Conservation (phyloP, 1,284 basidiomycete species). For the Pseudozyma sp. region DNA sequence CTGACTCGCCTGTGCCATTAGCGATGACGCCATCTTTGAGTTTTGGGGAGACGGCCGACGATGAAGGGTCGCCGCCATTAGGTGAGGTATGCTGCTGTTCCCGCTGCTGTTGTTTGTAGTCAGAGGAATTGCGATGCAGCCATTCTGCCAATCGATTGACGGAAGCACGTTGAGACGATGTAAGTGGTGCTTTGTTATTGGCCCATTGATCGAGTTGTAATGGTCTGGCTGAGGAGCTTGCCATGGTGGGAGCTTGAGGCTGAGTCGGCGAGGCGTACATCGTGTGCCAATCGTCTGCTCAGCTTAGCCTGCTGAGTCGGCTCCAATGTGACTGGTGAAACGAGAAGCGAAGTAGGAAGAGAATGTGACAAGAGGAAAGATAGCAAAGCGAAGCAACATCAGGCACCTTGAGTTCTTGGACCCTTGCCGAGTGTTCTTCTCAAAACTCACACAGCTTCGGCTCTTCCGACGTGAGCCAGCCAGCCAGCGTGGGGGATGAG, state of each 20-base stretch:
- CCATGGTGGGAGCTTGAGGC: slow-evolving; percentile 17
- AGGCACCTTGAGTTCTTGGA: slow-evolving; percentile 2
- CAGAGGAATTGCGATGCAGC: slow-evolving; percentile 41
- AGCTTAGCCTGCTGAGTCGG: not conserved
- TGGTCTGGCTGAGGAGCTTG: slow-evolving; percentile 26
- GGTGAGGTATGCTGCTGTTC: slow-evolving; percentile 2
- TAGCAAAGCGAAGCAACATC: not conserved
- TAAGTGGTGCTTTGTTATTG: slow-evolving; percentile 48
- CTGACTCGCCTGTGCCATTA: not conserved
- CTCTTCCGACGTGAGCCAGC: slow-evolving; percentile 17
- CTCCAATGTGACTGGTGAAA: not conserved
- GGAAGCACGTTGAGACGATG: slow-evolving; percentile 42
- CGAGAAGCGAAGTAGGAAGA: not conserved
- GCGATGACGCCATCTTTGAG: not conserved
- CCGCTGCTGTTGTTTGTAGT: slow-evolving; percentile 35
- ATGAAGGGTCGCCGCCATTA: not conserved
- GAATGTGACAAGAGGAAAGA: not conserved
- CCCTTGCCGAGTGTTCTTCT: slow-evolving; percentile 28
- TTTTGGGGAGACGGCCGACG: not conserved
- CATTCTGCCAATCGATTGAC: slow-evolving; percentile 58
- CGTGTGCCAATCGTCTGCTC: not conserved
- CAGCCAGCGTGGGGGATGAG: not conserved
- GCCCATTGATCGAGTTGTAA: slow-evolving; percentile 58
- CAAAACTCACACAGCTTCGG: slow-evolving; percentile 3
- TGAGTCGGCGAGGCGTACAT: slow-evolving; percentile 22